Base-by-base conservation (phyloP, 805 yeast species). In the Spathaspora boniae region DNA sequence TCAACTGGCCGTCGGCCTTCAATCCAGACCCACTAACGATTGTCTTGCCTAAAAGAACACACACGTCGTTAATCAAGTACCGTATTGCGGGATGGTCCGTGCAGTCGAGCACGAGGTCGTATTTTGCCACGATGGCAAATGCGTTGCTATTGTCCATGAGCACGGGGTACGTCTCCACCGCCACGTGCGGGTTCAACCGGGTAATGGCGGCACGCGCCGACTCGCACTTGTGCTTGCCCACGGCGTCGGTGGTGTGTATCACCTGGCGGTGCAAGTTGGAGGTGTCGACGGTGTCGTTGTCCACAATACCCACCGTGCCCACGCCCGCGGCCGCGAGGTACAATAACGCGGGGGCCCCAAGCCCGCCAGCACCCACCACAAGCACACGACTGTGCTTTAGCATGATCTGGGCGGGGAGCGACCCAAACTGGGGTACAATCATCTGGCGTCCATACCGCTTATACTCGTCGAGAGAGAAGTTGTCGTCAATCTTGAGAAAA, bases 321-420 rank as follows among this genome's bases (percentile, higher is more conserved):
- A 91, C 64, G 4, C 99, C 98, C 0, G 95, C 83, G 0, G 94
- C 96, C 0, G 81, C 80, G 2, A 93, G 60, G 52, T 93, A 93
- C 28, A 85, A 68, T 32, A 91, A 57, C 0, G 94, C 94, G 0
- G 98, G 97, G 46, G 94, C 82, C 0, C 98, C 98, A 5, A 93
- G 67, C 0, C 99, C 99, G 8, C 98, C 99, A 1, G 97, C 97
- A 1, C 99, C 98, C 6, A 93, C 71, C 0, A 93, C 89, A 17
- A 91, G 58, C 0, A 89, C 74, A 34, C 66, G 74, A 2, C 91
- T 40, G 0, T 56, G 45, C 43, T 79, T 80, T 31, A 93, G 58
- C 28, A 60, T 64, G 6, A 72, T 34, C 54, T 93, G 99, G 2
- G 58, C 39, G 3, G 61, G 34, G 1, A 60, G 41, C 1, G 69